Conservation (phyloP, 495 filamentous ascomycete species). For the Podospora bellae-mahoneyi region DNA sequence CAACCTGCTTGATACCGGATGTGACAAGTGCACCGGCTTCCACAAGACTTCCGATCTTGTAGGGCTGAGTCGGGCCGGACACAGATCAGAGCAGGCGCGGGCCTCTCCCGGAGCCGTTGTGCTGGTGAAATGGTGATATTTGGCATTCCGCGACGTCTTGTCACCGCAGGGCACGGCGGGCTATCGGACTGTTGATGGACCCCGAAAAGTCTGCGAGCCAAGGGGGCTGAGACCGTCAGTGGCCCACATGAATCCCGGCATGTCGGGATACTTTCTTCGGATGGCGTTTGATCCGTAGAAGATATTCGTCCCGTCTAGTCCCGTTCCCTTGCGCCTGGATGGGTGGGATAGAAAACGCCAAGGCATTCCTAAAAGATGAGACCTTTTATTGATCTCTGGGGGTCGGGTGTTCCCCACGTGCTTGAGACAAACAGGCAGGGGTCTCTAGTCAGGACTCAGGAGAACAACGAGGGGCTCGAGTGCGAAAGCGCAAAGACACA, state of each 20-base stretch:
- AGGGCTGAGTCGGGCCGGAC: not conserved
- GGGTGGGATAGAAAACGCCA: not conserved
- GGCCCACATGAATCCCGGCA: not conserved
- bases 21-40: not conserved
- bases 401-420: not conserved
- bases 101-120: not conserved
- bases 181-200: conserved; percentile 10
- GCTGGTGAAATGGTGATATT: conserved; percentile 4
- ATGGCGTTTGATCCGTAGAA: conserved; percentile 17
- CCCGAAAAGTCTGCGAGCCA: conserved; percentile 5
- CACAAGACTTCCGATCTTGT: not conserved
- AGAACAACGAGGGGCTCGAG: not conserved
- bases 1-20: too few species aligned
- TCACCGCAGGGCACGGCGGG: not conserved
- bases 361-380: not conserved
- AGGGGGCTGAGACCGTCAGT: not conserved
- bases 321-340: not conserved
- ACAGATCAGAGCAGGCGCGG: not conserved
- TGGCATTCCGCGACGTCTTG: not conserved
- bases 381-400: not conserved
- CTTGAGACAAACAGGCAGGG: not conserved
- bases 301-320: conserved; percentile 1
- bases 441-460: too few species aligned
- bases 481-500: not conserved
- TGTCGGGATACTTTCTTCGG: conserved; percentile 12